Percentiles rank a stretch among this genome's conserved stretches.
Conservation (phyloP, 768 basidiomycete species). For the Boletus eberwhitei region DNA sequence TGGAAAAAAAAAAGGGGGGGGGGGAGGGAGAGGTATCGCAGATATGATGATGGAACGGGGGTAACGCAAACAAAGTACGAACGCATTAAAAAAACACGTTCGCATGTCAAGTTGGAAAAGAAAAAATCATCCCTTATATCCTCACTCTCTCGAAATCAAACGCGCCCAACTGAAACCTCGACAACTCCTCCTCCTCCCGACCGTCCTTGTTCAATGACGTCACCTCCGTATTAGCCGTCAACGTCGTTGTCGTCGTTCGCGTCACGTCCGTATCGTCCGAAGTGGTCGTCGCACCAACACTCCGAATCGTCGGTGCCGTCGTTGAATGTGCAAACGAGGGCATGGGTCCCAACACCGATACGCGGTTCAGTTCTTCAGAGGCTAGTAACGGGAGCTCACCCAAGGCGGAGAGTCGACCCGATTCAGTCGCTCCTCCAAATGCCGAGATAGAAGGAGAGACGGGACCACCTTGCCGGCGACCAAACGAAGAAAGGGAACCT, state of each 20-base stretch:
- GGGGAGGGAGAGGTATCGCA: slow-evolving; percentile 9
- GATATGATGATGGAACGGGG: background rate
- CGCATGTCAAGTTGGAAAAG: background rate
- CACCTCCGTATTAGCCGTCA: slow-evolving; percentile 15
- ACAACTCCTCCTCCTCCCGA: slow-evolving; percentile 3
- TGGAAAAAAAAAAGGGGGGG: too few species aligned
- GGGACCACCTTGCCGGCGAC: slow-evolving; percentile 35
- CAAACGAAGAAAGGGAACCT: slow-evolving; percentile 54
- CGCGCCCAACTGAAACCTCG: slow-evolving; percentile 12
- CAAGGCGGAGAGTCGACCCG: slow-evolving; percentile 20
- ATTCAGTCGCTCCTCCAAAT: slow-evolving; percentile 36
- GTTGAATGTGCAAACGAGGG: slow-evolving; percentile 30
- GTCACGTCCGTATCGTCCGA: slow-evolving; percentile 31
- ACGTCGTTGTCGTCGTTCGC: slow-evolving; percentile 21
- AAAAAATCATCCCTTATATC: background rate
- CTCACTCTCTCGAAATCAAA: slow-evolving; percentile 24
- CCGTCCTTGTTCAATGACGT: slow-evolving; percentile 9
- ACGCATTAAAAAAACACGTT: background rate
- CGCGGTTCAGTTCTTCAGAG: slow-evolving; percentile 18
- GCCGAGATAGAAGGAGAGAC: slow-evolving; percentile 51
- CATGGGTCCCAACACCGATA: slow-evolving; percentile 32
- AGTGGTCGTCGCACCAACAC: slow-evolving; percentile 30
- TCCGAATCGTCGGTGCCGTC: slow-evolving; percentile 30
- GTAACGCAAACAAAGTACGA: slow-evolving; percentile 10
- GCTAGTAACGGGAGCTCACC: slow-evolving; percentile 18